Base-by-base conservation (phyloP, 1,139 yeast genomes). In the Nakaseomyces delphensis region DNA sequence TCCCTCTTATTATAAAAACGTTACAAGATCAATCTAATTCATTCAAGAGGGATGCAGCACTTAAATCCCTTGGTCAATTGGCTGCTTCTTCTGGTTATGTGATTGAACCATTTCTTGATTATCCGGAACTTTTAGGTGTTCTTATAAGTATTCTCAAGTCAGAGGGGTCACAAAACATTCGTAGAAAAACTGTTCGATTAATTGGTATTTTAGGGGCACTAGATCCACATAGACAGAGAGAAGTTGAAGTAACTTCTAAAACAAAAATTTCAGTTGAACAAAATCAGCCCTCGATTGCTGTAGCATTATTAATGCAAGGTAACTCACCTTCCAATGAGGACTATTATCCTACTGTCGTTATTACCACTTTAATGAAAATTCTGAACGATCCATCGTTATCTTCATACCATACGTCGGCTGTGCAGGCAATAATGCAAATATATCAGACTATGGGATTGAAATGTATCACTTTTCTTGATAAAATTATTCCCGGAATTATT, bases 221-320 rank as follows among this genome's bases (percentile, higher is more conserved):
- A 41, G 98, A 93, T 63, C 99, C 99, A 1, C 91, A 89, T 59
- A 87, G 85, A 56, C 94, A 87, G 54, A 78, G 96, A 43, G 96
- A 87, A 55, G 87, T 89, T 10, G 97, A 89, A 57, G 80, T 85
- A 47, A 74, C 73, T 13, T 51, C 57, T 1, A 77, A 81, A 3
- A 78, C 80, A 4, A 74, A 72, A 41, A 71, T 71, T 20, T 76
- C 84, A 0, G 81, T 79, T 1, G 94, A 83, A 50, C 91, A 84
- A 51, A 85, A 83, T 57, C 84, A 89, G 0, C 91, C 95, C 2
- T 84, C 96, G 0, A 78, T 87, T 10, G 98, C 93, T 57, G 85
- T 91, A 49, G 86, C 93, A 3, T 68, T 91, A 36, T 69, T 93
- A 41, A 87, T 91, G 89, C 85, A 83, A 57, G 96, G 96, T 1